These are phyloP conservation scores for Paratinospora sagittata DNA, from an alignment of 164 flowering plant genomes.

Conservation along the genomic window DNA sequence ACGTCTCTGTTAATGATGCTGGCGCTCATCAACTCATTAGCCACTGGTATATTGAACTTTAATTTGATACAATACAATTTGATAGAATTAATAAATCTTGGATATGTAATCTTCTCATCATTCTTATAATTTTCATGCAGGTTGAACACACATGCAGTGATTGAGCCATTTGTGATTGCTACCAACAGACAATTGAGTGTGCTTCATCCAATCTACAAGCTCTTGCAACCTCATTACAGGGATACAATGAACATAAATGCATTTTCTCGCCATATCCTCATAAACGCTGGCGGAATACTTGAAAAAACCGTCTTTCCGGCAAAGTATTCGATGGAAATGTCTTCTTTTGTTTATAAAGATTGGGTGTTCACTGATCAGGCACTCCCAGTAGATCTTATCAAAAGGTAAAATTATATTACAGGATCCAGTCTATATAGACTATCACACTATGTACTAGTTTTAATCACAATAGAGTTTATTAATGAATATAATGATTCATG, in stretches of 20 bases:
- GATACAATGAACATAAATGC: slow-evolving; percentile 92
- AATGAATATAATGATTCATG: too few relatives aligned
- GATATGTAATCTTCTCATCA: neutral
- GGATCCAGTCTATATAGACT: too few relatives aligned
- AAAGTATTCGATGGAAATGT: slow-evolving; percentile 75
- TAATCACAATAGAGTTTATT: too few relatives aligned
- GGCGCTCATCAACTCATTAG: slow-evolving; percentile 89
- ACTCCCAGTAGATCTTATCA: slow-evolving; percentile 70
- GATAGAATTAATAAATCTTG: too few relatives aligned
- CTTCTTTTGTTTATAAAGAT: slow-evolving; percentile 55
- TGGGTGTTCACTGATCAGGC: slow-evolving; percentile 81
- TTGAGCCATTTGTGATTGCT: slow-evolving; percentile 85
- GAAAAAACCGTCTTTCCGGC: slow-evolving; percentile 79
- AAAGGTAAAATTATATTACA: too few relatives aligned
- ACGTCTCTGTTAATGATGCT: slow-evolving; percentile 80
- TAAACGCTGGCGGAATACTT: slow-evolving; percentile 72
- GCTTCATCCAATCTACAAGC: slow-evolving; percentile 82
- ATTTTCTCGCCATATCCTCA: slow-evolving; percentile 71
- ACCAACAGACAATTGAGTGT: slow-evolving; percentile 76
- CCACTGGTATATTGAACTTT: slow-evolving; percentile 62
- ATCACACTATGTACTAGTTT: too few relatives aligned
- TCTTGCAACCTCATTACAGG: slow-evolving; percentile 81
- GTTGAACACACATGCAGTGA: slow-evolving; percentile 84
- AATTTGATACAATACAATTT: slow-evolving; percentile 19
- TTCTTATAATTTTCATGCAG: slow-evolving; percentile 35